Conservation (phyloP, 129 eudicot genomes). For the Calendula officinalis region DNA sequence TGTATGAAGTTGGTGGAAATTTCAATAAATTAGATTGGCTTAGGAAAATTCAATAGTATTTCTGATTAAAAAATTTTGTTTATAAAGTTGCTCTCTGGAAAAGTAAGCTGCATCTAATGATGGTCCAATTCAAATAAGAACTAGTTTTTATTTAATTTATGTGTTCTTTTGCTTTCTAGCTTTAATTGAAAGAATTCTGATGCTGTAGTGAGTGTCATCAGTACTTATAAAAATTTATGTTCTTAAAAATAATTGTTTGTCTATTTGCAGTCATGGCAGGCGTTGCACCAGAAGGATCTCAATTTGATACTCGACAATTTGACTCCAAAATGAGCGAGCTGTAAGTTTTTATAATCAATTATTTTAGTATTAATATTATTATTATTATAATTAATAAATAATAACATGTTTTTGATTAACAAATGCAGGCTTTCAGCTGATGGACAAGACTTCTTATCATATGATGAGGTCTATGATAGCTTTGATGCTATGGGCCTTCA, state of each 20-base stretch:
- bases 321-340: conserved; percentile 72
- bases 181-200: background rate
- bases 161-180: background rate
- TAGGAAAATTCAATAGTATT: no score
- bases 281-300: conserved; percentile 67
- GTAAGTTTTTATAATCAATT: conserved; percentile 32
- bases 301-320: conserved; percentile 57
- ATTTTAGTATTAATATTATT: background rate
- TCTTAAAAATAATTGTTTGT: background rate
- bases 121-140: background rate
- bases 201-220: background rate
- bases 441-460: conserved; percentile 63
- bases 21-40: background rate
- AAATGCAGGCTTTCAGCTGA: conserved; percentile 53
- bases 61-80: no score
- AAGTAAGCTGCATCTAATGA: background rate
- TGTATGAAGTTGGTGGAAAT: no score
- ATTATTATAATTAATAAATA: background rate
- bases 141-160: background rate
- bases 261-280: conserved; percentile 66
- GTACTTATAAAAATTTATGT: background rate
- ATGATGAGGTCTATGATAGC: conserved; percentile 68
- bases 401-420: background rate
- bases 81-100: background rate
- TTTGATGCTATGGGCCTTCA: conserved; percentile 80